Base-by-base conservation (phyloP, 352 stramenopile genomes). In the Poterioochromonas sp. region DNA sequence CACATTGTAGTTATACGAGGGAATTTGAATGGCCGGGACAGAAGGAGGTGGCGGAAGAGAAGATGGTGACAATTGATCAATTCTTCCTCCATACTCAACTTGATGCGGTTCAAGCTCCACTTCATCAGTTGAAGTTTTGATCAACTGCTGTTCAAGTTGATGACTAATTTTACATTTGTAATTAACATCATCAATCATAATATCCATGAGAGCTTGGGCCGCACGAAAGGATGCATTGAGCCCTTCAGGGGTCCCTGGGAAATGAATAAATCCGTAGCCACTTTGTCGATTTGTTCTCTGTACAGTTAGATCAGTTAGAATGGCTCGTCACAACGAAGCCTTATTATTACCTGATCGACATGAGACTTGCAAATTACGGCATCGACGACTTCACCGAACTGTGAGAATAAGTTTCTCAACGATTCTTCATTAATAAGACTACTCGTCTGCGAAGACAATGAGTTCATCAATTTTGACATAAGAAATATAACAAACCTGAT, bases 251-350 rank as follows among this genome's bases (percentile, higher is more conserved):
- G 8, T 29, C 11, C 11, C 11, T 20, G 62, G 34, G 32, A 71
- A 71, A 71, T 71, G 62, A 35, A 71, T 44, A 44, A 71, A 71
- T 22, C 62, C 62, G 32, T 71, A 71, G 26, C 62, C 62, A 22
- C 2, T 35, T 35, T 68, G 58, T 32, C 29, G 47, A 26, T 15
- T 26, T 26, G 15, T 15, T 58, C 47, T 58, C 47, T 58, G 47
- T 26, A 58, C 15, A 58, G 26, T 58, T 15, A 15, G 26, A 58
- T 26, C 15, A 58, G 47, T 58, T 26, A 26, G 15, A 26, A 26
- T 58, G 47, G 15, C 26, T 15, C 26, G 47, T 26, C 15, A 58
- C 47, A 26, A 58, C 47, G 47, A 26, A 26, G 26, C 47, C 15
- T 26, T 15, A 26, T 15, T 12, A 5, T 15, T 8, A 68, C 58